These are phyloP conservation scores for Colletotrichum tanaceti DNA, from an alignment of 2,329 filamentous ascomycete genomes.

Conservation along the genomic window DNA sequence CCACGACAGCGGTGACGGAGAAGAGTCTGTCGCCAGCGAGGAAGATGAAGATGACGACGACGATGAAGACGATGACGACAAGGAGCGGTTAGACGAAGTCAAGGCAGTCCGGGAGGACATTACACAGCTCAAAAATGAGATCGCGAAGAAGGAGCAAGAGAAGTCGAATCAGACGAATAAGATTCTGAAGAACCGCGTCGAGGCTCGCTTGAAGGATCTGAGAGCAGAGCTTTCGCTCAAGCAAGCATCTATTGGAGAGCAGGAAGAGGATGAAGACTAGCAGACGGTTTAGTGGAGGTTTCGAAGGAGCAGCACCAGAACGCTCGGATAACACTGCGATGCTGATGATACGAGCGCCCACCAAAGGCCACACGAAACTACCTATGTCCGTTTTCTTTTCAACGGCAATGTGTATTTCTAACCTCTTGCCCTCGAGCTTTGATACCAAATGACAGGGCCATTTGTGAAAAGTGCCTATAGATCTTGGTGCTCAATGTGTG, in stretches of 20 bases:
- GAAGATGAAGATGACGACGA: conserved; percentile 65
- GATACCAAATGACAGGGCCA: conserved; percentile 10
- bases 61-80: conserved; percentile 65
- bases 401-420: conserved; percentile 24
- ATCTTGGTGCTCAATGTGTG: neutral
- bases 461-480: neutral
- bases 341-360: neutral
- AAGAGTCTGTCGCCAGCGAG: conserved; percentile 58
- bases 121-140: conserved; percentile 63
- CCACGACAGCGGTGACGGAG: conserved; percentile 59
- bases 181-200: conserved; percentile 63
- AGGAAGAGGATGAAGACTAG: conserved; percentile 44
- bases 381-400: neutral
- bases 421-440: conserved; percentile 7
- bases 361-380: neutral
- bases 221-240: conserved; percentile 59
- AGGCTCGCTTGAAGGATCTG: conserved; percentile 61
- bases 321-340: neutral
- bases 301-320: neutral
- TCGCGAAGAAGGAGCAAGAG: conserved; percentile 58
- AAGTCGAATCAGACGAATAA: conserved; percentile 57
- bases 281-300: neutral
- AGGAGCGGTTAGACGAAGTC: conserved; percentile 61
- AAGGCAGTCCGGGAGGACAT: conserved; percentile 68
- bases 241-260: conserved; percentile 55